These are phyloP conservation scores for Venturia oleaginea DNA, from an alignment of 2,329 filamentous ascomycete genomes.

Conservation along the genomic window DNA sequence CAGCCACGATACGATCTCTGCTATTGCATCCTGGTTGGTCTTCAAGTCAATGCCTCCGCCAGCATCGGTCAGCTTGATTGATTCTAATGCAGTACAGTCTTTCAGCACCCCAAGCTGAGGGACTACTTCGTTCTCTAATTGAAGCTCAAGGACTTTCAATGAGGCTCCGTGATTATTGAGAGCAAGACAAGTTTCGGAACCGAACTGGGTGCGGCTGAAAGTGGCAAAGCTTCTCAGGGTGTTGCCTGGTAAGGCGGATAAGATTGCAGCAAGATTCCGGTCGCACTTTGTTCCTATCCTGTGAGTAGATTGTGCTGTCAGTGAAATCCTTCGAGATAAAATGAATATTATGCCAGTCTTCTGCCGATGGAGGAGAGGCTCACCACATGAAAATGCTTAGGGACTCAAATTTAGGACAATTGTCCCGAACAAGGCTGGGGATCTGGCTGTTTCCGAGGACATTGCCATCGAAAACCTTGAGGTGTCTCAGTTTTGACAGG, in stretches of 20 bases:
- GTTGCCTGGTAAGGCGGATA: slow-evolving; percentile 47
- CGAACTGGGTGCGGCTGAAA: slow-evolving; percentile 47
- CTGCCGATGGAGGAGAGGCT: neutral
- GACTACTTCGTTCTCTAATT: slow-evolving; percentile 39
- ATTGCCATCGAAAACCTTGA: slow-evolving; percentile 54
- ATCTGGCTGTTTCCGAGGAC: slow-evolving; percentile 47
- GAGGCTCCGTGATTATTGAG: slow-evolving; percentile 46
- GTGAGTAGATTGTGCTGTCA: slow-evolving; percentile 20
- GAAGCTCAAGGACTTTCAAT: slow-evolving; percentile 45
- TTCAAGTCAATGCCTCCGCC: slow-evolving; percentile 39
- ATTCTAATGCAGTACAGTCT: slow-evolving; percentile 40
- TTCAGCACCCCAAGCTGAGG: slow-evolving; percentile 41
- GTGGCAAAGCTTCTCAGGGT: slow-evolving; percentile 51
- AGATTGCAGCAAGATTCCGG: slow-evolving; percentile 48
- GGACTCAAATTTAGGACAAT: slow-evolving; percentile 53
- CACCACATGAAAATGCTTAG: slow-evolving; percentile 49
- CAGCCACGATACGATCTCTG: slow-evolving; percentile 46
- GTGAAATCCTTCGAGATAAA: neutral
- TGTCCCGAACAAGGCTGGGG: slow-evolving; percentile 43
- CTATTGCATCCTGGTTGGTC: slow-evolving; percentile 42
- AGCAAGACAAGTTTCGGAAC: slow-evolving; percentile 44
- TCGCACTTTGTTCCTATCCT: slow-evolving; percentile 42
- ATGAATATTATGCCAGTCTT: neutral
- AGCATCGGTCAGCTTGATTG: slow-evolving; percentile 40
- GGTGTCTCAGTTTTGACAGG: slow-evolving; percentile 47